phyloP scores from a whole-genome alignment of 2,329 filamentous ascomycete species.

The Ceratocystis lukuohia region DNA sequence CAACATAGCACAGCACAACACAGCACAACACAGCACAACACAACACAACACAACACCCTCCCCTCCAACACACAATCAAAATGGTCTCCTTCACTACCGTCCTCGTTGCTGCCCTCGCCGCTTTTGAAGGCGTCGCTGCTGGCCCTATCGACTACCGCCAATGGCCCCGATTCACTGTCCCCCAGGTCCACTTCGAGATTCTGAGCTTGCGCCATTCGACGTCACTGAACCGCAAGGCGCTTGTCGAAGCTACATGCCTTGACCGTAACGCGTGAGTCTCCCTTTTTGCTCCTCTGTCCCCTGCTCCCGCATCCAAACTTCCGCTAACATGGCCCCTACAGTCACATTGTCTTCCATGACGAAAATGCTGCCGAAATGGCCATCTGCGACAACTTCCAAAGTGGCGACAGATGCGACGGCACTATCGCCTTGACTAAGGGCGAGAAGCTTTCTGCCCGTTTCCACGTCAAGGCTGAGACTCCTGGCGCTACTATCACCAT shows the following conservation, averaged over 20 bases:
- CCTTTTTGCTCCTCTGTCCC: background rate
- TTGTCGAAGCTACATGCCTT: slow-evolving; percentile 31
- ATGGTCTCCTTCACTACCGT: slow-evolving; percentile 27
- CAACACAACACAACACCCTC: slow-evolving; percentile 15
- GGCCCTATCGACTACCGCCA: slow-evolving; percentile 25
- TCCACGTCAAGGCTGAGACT: slow-evolving; percentile 32
- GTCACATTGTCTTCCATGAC: slow-evolving; percentile 37
- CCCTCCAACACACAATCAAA: slow-evolving; percentile 13
- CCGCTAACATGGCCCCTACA: slow-evolving; percentile 16
- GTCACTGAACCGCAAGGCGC: slow-evolving; percentile 30
- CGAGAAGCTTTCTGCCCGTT: slow-evolving; percentile 34
- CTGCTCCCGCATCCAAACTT: background rate
- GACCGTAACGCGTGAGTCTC: slow-evolving; percentile 30
- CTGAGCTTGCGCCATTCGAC: slow-evolving; percentile 30
- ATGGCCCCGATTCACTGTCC: slow-evolving; percentile 30
- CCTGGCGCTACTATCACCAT: slow-evolving; percentile 38
- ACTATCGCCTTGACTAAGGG: slow-evolving; percentile 33
- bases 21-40: slow-evolving; percentile 13
- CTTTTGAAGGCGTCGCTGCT: slow-evolving; percentile 25
- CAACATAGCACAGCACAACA: slow-evolving; percentile 13
- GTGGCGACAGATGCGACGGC: slow-evolving; percentile 34
- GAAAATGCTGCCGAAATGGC: slow-evolving; percentile 34
- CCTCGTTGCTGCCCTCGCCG: slow-evolving; percentile 25
- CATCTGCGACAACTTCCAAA: slow-evolving; percentile 41
- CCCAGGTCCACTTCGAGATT: slow-evolving; percentile 34